Conservation (phyloP, 1,284 basidiomycete species). For the Singerocomus rubriflavus region DNA sequence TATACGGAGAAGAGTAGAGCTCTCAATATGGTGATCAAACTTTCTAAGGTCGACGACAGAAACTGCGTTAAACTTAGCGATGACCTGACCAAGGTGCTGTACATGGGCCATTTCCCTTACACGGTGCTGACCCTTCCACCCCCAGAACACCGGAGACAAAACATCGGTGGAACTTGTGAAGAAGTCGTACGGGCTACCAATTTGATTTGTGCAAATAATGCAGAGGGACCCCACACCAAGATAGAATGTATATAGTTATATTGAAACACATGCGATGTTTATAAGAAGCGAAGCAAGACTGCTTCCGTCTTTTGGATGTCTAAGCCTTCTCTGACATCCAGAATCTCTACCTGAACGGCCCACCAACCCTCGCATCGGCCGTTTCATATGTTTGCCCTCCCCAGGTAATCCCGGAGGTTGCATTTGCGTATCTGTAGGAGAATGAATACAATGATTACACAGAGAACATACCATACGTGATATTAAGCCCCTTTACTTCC, state of each 20-base stretch:
- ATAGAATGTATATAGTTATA: background rate
- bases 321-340: slow-evolving; percentile 42
- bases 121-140: background rate
- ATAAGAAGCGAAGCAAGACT: slow-evolving; percentile 40
- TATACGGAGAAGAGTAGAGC: slow-evolving; percentile 67
- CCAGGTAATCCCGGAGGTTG: slow-evolving; percentile 54
- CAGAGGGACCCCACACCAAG: background rate
- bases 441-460: slow-evolving; percentile 1
- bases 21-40: slow-evolving; percentile 92
- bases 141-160: slow-evolving; percentile 38
- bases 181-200: slow-evolving; percentile 22
- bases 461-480: slow-evolving; percentile 36
- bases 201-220: slow-evolving; percentile 2
- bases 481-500: slow-evolving; percentile 44
- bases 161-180: slow-evolving; percentile 27
- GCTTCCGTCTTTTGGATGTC: slow-evolving; percentile 56
- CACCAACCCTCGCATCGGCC: slow-evolving; percentile 43
- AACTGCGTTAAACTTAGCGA: slow-evolving; percentile 92
- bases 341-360: slow-evolving; percentile 37
- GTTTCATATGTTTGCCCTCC: slow-evolving; percentile 67
- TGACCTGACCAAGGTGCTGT: slow-evolving; percentile 75
- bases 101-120: background rate
- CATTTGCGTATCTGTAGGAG: slow-evolving; percentile 50
- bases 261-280: background rate
- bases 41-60: slow-evolving; percentile 67